Base-by-base conservation (phyloP, 768 basidiomycete genomes). In the Boletus reticulatus region DNA sequence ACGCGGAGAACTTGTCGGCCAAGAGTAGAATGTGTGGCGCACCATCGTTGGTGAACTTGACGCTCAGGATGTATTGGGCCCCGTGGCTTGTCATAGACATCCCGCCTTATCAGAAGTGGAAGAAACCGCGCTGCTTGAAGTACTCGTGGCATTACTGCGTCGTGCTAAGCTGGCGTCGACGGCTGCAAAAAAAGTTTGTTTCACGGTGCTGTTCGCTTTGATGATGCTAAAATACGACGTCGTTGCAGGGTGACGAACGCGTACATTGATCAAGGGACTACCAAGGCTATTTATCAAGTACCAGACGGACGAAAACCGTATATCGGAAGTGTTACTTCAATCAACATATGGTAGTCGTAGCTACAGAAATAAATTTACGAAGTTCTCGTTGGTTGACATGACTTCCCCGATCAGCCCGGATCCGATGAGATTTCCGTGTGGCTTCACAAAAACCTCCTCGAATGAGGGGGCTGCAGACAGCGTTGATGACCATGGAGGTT, bases 241-340 rank as follows among this genome's bases (percentile, higher is more conserved):
- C 42, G 29, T 43, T 41, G 10, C 51, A 90, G 89, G 84, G 80
- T 17, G 88, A 90, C 62, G 90, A 87, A 94, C 94, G 0, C 86
- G 93, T 12, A 86, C 84, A 6, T 73, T 99, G 32, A 97, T 98
- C 69, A 92, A 93, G 57, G 86, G 85, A 3, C 76, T 98, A 1
- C 94, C 95, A 0, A 79, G 85, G 41, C 76, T 98, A 16, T 92
- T 98, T 70, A 83, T 93, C 67, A 97, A 96, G 68, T 88, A 98
- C 69, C 94, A 98, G 70, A 87, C 91, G 2, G 92, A 96, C 71
- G 83, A 85, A 49, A 81, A 79, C 43, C 84, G 93, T 13, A 92
- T 97, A 60, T 81, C 86, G 6, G 84, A 92, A 48, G 84, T 98
- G 3, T 73, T 99, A 29, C 65, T 84, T 24, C 24, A 24, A 24